phyloP scores from a whole-genome alignment of 2,329 filamentous ascomycete genomes.

The Fusarium longipes region DNA sequence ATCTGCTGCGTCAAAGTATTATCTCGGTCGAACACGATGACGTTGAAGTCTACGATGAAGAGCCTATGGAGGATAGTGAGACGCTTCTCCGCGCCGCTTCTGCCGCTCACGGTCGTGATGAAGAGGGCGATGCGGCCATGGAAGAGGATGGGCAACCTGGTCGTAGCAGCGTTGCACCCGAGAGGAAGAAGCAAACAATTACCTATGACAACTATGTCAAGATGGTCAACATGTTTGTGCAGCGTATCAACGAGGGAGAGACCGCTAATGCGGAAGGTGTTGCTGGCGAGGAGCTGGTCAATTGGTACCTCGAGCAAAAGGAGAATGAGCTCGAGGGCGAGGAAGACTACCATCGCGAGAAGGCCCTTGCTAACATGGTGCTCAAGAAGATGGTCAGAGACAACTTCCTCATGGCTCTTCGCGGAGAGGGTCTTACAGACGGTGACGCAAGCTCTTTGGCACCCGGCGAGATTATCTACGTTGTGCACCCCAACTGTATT shows the following conservation, averaged over 20 bases:
- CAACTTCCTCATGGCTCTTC: slow-evolving; percentile 86
- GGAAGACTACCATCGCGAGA: slow-evolving; percentile 83
- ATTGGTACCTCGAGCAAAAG: slow-evolving; percentile 93
- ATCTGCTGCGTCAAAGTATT: slow-evolving; percentile 91
- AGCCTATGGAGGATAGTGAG: slow-evolving; percentile 58
- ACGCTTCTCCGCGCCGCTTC: slow-evolving; percentile 56
- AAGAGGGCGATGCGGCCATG: slow-evolving; percentile 59
- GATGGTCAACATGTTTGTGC: slow-evolving; percentile 88
- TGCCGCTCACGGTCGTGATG: slow-evolving; percentile 58
- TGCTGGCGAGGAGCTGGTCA: slow-evolving; percentile 80
- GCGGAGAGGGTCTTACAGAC: slow-evolving; percentile 68
- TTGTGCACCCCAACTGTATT: slow-evolving; percentile 93
- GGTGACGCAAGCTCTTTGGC: slow-evolving; percentile 58
- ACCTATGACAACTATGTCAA: slow-evolving; percentile 94
- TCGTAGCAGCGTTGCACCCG: slow-evolving; percentile 51
- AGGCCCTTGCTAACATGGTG: slow-evolving; percentile 81
- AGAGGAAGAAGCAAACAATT: slow-evolving; percentile 80
- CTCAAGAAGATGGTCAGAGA: slow-evolving; percentile 97
- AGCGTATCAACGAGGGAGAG: slow-evolving; percentile 87
- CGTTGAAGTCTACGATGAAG: slow-evolving; percentile 87
- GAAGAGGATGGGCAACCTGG: slow-evolving; percentile 54
- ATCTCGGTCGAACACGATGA: slow-evolving; percentile 99
- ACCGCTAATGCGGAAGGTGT: slow-evolving; percentile 81
- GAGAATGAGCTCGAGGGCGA: slow-evolving; percentile 84
- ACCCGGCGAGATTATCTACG: slow-evolving; percentile 71